Conservation (phyloP, 2,329 filamentous ascomycete genomes). For the Xenosphaeropsis pyriputrescens region DNA sequence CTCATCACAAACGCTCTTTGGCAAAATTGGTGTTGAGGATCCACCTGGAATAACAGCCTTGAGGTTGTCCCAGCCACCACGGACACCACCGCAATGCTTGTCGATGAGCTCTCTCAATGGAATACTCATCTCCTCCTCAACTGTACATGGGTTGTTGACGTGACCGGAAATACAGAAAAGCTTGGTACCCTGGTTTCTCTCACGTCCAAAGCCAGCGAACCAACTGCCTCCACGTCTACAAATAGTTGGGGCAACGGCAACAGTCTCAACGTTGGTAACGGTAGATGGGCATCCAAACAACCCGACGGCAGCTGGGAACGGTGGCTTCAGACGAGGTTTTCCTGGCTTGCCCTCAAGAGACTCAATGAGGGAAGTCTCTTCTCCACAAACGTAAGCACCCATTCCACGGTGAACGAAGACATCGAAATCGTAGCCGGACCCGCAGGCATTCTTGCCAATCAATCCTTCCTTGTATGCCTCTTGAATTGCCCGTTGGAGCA, state of each 20-base stretch:
- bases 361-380: conserved; percentile 96
- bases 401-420: conserved; percentile 93
- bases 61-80: conserved; percentile 95
- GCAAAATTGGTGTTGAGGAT: conserved; percentile 90
- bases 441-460: conserved; percentile 97
- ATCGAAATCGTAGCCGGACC: conserved; percentile 94
- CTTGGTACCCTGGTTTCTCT: conserved; percentile 95
- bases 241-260: conserved; percentile 91
- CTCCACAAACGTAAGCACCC: conserved; percentile 94
- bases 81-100: conserved; percentile 93
- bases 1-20: conserved; percentile 79
- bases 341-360: conserved; percentile 97
- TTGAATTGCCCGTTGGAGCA: conserved; percentile 90
- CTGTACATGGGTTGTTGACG: conserved; percentile 96
- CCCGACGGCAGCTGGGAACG: conserved; percentile 93
- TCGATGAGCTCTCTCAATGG: conserved; percentile 92
- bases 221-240: conserved; percentile 81
- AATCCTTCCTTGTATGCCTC: conserved; percentile 91
- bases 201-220: conserved; percentile 89
- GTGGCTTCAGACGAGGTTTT: conserved; percentile 96
- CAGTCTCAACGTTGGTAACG: conserved; percentile 94
- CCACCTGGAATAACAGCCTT: conserved; percentile 91
- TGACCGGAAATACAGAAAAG: conserved; percentile 97
- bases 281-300: conserved; percentile 97
- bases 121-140: conserved; percentile 99